These are phyloP conservation scores for Penicillium hordei DNA, from an alignment of 2,329 filamentous ascomycete genomes.

Conservation along the genomic window DNA sequence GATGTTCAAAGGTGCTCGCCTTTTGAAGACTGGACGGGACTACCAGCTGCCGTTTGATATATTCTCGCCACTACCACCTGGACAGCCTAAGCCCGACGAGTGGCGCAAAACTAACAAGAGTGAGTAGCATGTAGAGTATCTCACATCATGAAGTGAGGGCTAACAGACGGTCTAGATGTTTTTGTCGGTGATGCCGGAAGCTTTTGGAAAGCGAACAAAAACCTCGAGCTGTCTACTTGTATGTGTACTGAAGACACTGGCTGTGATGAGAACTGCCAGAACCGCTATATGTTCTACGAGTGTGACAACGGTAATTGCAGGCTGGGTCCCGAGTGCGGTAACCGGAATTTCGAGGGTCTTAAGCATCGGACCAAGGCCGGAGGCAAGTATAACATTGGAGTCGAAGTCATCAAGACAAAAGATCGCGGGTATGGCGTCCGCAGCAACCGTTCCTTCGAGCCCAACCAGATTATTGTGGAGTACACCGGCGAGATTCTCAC, in stretches of 20 bases:
- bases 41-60: slow-evolving; percentile 89
- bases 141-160: slow-evolving; percentile 16
- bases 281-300: slow-evolving; percentile 95
- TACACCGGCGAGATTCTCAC: slow-evolving; percentile 98
- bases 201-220: slow-evolving; percentile 76
- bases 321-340: slow-evolving; percentile 74
- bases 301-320: slow-evolving; percentile 90
- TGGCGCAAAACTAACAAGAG: slow-evolving; percentile 92
- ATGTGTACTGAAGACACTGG: slow-evolving; percentile 75
- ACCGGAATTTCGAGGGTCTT: slow-evolving; percentile 82
- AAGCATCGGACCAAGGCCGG: slow-evolving; percentile 72
- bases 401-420: slow-evolving; percentile 88
- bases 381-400: slow-evolving; percentile 85
- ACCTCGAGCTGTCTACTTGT: slow-evolving; percentile 73
- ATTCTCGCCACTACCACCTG: slow-evolving; percentile 80
- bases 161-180: slow-evolving; percentile 63
- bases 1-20: slow-evolving; percentile 72
- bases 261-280: slow-evolving; percentile 88
- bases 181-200: slow-evolving; percentile 82
- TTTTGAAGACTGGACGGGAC: slow-evolving; percentile 70
- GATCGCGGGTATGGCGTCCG: slow-evolving; percentile 91
- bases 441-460: slow-evolving; percentile 80
- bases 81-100: slow-evolving; percentile 87
- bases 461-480: slow-evolving; percentile 95
- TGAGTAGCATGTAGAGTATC: slow-evolving; percentile 50